Conservation (phyloP, 805 yeast genomes). For the Starmera quercuum region DNA sequence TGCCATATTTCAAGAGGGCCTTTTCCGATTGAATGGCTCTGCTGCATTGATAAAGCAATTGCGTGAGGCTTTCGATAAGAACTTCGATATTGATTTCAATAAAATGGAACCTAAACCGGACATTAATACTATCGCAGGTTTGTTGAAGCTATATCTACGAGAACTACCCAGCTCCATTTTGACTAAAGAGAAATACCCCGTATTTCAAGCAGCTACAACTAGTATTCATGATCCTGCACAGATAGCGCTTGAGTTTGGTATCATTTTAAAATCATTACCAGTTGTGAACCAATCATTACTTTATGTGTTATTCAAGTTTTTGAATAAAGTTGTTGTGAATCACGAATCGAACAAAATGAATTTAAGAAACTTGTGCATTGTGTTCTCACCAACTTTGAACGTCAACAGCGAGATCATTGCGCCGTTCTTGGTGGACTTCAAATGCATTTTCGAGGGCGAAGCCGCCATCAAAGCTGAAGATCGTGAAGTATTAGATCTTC, state of each 20-base stretch:
- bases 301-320: slow-evolving; percentile 56
- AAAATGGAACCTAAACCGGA: slow-evolving; percentile 40
- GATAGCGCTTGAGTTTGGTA: slow-evolving; percentile 23
- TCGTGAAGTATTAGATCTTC: slow-evolving; percentile 44
- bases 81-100: slow-evolving; percentile 61
- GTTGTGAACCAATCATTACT: slow-evolving; percentile 50
- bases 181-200: slow-evolving; percentile 39
- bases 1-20: slow-evolving; percentile 83
- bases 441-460: slow-evolving; percentile 49
- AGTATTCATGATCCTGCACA: slow-evolving; percentile 21
- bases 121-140: slow-evolving; percentile 80
- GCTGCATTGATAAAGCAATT: slow-evolving; percentile 64
- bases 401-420: slow-evolving; percentile 54
- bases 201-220: slow-evolving; percentile 29
- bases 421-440: slow-evolving; percentile 54
- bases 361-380: slow-evolving; percentile 68
- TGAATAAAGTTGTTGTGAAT: slow-evolving; percentile 56
- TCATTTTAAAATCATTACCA: slow-evolving; percentile 36
- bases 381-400: slow-evolving; percentile 74
- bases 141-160: slow-evolving; percentile 75
- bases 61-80: slow-evolving; percentile 59
- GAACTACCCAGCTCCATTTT: slow-evolving; percentile 67
- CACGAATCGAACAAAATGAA: slow-evolving; percentile 75
- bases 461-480: slow-evolving; percentile 30
- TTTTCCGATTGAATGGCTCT: slow-evolving; percentile 86